Base-by-base conservation (phyloP, 371 early-diverging fungal species). In the Massospora cicadina region DNA sequence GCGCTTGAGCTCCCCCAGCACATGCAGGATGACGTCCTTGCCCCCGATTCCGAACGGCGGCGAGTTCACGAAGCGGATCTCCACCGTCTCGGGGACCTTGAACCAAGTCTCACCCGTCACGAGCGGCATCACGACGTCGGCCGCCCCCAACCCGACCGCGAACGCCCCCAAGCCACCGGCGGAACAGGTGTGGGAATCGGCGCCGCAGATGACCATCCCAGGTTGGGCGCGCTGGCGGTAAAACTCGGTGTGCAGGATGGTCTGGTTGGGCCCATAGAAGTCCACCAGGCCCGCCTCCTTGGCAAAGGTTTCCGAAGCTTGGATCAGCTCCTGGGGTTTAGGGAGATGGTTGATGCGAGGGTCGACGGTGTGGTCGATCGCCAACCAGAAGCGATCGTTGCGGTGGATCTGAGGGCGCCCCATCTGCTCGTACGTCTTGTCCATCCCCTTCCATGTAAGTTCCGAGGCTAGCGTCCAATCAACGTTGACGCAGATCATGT, bases 41-140 rank as follows among this genome's bases (percentile, higher is more conserved):
- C 87, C 87, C 68, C 87, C 85, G 55, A 87, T 84, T 43, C 87
- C 87, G 67, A 88, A 87, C 21, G 75, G 77, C 26, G 88, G 87
- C 55, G 75, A 69, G 60, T 80, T 79, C 63, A 81, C 70, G 65
- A 87, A 88, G 69, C 77, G 76, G 67, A 87, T 87, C 71, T 84
- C 76, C 65, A 82, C 80, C 2, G 80, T 82, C 74, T 87, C 87
- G 23, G 87, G 87, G 24, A 87, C 87, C 73, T 83, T 84, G 65
- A 87, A 81, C 82, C 86, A 87, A 55, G 87, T 87, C 69, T 87
- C 87, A 55, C 87, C 87, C 3, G 87, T 87, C 28, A 87, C 85
- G 65, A 87, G 70, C 24, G 87, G 87, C 85, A 87, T 84, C 61
- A 86, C 81, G 2, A 87, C 87, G 71, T 87, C 87, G 21, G 87